Percentiles rank a stretch among this genome's conserved stretches.
phyloP scores from a whole-genome alignment of 2,329 filamentous ascomycete species.

The Xylariaceae sp. region DNA sequence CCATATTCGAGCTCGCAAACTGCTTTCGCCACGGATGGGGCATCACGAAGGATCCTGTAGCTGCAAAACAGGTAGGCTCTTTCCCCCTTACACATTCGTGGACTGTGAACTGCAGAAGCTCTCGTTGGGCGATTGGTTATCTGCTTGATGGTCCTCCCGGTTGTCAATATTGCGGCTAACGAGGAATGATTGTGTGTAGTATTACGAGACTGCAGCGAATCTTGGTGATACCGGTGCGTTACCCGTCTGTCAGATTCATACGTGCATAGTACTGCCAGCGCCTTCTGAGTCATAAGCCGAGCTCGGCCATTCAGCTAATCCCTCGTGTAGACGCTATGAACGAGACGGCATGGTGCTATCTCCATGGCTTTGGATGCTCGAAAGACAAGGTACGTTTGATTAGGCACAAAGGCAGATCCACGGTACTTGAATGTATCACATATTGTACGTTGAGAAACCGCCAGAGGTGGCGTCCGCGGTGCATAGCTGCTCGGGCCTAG shows the following conservation, averaged over 20 bases:
- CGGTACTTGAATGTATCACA: conserved; percentile 18
- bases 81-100: conserved; percentile 1
- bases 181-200: conserved; percentile 49
- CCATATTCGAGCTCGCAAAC: conserved; percentile 91
- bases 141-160: background rate
- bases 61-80: conserved; percentile 62
- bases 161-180: conserved; percentile 19
- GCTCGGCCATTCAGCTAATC: conserved; percentile 18
- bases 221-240: conserved; percentile 74
- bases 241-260: conserved; percentile 10
- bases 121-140: too few species aligned
- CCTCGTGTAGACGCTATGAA: conserved; percentile 79
- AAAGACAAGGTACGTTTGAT: conserved; percentile 86
- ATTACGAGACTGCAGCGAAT: conserved; percentile 97
- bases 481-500: too few species aligned
- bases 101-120: conserved; percentile 3
- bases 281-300: conserved; percentile 22
- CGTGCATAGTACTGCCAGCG: conserved; percentile 9
- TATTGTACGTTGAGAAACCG: conserved; percentile 19
- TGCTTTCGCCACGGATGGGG: conserved; percentile 96
- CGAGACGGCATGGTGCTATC: conserved; percentile 90
- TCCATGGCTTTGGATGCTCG: conserved; percentile 93
- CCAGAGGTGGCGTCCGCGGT: background rate
- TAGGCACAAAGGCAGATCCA: conserved; percentile 18
- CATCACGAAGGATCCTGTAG: conserved; percentile 75